Evolutionary conservation across 2,329 filamentous ascomycete species (phyloP).

Genomic region (Simplicillium sp.): DNA sequence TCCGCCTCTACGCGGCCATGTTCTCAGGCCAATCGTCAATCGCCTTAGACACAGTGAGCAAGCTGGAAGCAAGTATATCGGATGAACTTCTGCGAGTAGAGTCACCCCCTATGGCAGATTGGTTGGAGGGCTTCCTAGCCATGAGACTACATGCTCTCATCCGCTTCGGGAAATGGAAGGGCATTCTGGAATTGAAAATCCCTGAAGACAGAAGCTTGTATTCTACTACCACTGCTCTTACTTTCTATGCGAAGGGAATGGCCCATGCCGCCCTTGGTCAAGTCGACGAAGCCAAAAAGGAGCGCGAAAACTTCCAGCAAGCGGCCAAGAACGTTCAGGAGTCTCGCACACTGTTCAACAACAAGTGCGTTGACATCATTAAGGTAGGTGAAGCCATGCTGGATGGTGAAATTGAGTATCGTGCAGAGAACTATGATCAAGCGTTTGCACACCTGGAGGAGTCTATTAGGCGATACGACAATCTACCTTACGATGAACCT

Average conservation of each 20-base stretch:
- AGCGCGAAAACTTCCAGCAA: conserved; percentile 40
- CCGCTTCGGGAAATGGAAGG: conserved; percentile 64
- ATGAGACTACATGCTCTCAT: conserved; percentile 62
- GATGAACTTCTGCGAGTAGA: conserved; percentile 53
- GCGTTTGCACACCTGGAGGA: conserved; percentile 51
- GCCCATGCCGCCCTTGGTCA: conserved; percentile 51
- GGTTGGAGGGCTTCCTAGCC: conserved; percentile 62
- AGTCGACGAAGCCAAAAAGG: conserved; percentile 41
- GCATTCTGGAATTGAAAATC: conserved; percentile 46
- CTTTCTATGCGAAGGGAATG: conserved; percentile 58
- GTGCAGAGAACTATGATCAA: conserved; percentile 42
- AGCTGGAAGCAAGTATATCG: conserved; percentile 53
- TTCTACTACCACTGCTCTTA: conserved; percentile 59
- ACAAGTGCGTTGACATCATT: conserved; percentile 45
- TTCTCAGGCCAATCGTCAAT: conserved; percentile 57
- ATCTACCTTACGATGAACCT: conserved; percentile 61
- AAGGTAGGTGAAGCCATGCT: conserved; percentile 57
- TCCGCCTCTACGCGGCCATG: conserved; percentile 69
- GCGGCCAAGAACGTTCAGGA: conserved; percentile 42
- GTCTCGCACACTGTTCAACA: conserved; percentile 42
- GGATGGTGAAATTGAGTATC: conserved; percentile 65
- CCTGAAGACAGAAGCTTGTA: conserved; percentile 53
- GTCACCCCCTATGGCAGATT: conserved; percentile 69
- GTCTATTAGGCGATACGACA: conserved; percentile 51
- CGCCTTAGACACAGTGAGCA: conserved; percentile 49